These are phyloP conservation scores for Candida manassasensis DNA, from an alignment of 805 yeast genomes.

Conservation along the genomic window DNA sequence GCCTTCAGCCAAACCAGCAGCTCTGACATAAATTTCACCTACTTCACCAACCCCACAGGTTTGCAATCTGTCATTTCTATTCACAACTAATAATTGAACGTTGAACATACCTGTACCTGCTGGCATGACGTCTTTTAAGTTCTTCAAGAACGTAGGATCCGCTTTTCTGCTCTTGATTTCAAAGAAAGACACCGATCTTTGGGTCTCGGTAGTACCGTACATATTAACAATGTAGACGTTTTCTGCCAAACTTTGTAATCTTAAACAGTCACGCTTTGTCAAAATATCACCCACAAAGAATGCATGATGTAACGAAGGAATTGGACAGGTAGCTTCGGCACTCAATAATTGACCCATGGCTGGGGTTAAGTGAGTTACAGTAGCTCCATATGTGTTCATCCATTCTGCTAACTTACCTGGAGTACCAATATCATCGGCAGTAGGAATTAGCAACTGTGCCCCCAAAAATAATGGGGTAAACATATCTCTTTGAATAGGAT, in stretches of 20 bases:
- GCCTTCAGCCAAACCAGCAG: slow-evolving; percentile 96
- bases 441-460: slow-evolving; percentile 88
- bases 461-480: slow-evolving; percentile 96
- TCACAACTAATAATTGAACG: slow-evolving; percentile 90
- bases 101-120: slow-evolving; percentile 98
- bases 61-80: slow-evolving; percentile 81
- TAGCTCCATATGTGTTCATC: slow-evolving; percentile 88
- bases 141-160: slow-evolving; percentile 70
- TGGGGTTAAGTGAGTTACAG: slow-evolving; percentile 97
- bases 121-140: slow-evolving; percentile 93
- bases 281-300: slow-evolving; percentile 97
- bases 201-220: slow-evolving; percentile 99
- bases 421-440: slow-evolving; percentile 96
- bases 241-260: slow-evolving; percentile 87
- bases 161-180: slow-evolving; percentile 71
- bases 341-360: slow-evolving; percentile 98
- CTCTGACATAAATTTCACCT: slow-evolving; percentile 97
- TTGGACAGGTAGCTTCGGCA: slow-evolving; percentile 88
- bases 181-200: slow-evolving; percentile 93
- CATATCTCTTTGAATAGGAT: slow-evolving; percentile 98
- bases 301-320: slow-evolving; percentile 87
- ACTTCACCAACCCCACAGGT: slow-evolving; percentile 98
- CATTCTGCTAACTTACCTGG: slow-evolving; percentile 97
- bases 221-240: slow-evolving; percentile 89
- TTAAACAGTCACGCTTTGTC: slow-evolving; percentile 93